These are phyloP conservation scores for Colletotrichum theobromicola DNA, from an alignment of 2,329 filamentous ascomycete genomes.

Conservation along the genomic window DNA sequence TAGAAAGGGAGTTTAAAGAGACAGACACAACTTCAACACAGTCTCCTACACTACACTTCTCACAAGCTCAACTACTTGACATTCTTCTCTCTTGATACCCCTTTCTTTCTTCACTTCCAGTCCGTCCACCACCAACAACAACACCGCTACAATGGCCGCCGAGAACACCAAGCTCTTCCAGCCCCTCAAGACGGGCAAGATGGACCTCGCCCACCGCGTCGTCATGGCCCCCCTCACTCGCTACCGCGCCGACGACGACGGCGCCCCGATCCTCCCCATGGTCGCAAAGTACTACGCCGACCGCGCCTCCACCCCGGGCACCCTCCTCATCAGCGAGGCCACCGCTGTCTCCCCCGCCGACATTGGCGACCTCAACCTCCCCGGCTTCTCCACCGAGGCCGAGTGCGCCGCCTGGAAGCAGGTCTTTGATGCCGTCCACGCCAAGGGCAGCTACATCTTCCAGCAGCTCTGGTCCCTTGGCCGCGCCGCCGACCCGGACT, in stretches of 20 bases:
- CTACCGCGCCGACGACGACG: constrained; percentile 49
- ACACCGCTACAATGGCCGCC: constrained; percentile 12
- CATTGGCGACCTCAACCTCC: constrained; percentile 29
- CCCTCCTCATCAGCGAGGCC: constrained; percentile 34
- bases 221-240: constrained; percentile 65
- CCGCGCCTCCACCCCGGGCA: constrained; percentile 47
- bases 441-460: constrained; percentile 31
- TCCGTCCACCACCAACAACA: not conserved
- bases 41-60: not conserved
- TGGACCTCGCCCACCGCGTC: constrained; percentile 47
- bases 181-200: constrained; percentile 45
- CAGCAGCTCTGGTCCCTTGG: constrained; percentile 25
- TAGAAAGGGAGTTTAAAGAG: not conserved
- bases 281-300: constrained; percentile 34
- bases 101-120: not conserved
- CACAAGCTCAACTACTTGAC: not conserved
- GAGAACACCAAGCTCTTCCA: constrained; percentile 42
- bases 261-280: constrained; percentile 28
- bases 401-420: constrained; percentile 32
- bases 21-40: not conserved
- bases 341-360: constrained; percentile 30
- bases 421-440: constrained; percentile 31
- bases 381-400: constrained; percentile 48
- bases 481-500: constrained; percentile 19
- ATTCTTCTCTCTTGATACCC: not conserved